These are phyloP conservation scores for Pestalotiopsis sp. DNA, from an alignment of 2,329 filamentous ascomycete species.

Conservation along the genomic window DNA sequence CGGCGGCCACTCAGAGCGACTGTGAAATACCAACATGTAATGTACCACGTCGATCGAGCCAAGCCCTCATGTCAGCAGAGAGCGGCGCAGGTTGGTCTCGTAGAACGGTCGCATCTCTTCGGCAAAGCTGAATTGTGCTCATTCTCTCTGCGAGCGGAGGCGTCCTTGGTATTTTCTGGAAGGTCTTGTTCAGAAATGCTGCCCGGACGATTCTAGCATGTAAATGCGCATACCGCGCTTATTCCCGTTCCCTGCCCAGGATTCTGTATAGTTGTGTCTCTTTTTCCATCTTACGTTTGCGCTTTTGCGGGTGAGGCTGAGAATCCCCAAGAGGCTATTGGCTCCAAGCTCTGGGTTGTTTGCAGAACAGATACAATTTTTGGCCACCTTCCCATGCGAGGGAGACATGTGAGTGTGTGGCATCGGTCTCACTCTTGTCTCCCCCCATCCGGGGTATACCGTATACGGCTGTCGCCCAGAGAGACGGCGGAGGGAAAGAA, in stretches of 20 bases:
- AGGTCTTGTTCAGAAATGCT: not conserved
- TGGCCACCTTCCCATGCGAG: slow-evolving; percentile 4
- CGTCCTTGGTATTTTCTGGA: not conserved
- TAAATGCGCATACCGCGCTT: not conserved
- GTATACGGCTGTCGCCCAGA: no score
- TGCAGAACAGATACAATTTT: not conserved
- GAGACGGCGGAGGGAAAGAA: slow-evolving; percentile 6
- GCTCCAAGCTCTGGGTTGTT: not conserved
- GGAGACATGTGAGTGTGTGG: slow-evolving; percentile 10
- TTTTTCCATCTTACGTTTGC: not conserved
- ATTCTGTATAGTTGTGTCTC: not conserved
- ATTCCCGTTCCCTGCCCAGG: not conserved
- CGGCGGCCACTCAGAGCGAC: not conserved
- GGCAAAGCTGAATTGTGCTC: not conserved
- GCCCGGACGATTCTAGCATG: not conserved
- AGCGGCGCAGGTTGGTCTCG: not conserved
- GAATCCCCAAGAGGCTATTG: not conserved
- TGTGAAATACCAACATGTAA: not conserved
- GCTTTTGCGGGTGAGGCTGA: slow-evolving; percentile 8
- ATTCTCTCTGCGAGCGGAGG: not conserved
- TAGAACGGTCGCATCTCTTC: not conserved
- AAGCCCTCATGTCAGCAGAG: not conserved
- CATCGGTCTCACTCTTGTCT: not conserved
- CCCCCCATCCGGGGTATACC: not conserved
- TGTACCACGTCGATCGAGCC: not conserved